Evolutionary conservation across 345 rosid species (phyloP).

Genomic region (Mangifera indica): DNA sequence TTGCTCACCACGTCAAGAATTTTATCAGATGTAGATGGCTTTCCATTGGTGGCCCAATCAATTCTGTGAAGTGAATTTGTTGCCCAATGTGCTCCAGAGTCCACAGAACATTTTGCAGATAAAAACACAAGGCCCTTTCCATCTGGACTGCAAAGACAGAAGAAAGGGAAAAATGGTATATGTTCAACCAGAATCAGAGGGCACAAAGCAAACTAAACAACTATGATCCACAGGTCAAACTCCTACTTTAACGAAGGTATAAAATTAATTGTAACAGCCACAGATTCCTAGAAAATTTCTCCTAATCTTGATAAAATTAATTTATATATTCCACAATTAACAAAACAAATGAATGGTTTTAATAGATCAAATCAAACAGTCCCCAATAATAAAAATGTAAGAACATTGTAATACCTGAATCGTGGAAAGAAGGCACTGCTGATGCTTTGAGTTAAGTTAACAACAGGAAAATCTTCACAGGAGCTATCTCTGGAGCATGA

Average conservation of each 20-base stretch:
- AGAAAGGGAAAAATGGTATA: conserved; percentile 13
- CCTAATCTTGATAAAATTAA: neutral
- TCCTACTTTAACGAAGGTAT: neutral
- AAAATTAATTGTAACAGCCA: neutral
- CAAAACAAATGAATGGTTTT: neutral
- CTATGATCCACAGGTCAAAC: neutral
- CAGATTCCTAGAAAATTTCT: neutral
- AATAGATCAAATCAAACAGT: neutral
- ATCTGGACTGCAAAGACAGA: conserved; percentile 61
- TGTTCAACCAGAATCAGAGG: conserved; percentile 17
- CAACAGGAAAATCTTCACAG: conserved; percentile 35
- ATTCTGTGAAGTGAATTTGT: conserved; percentile 79
- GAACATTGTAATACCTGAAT: conserved; percentile 59
- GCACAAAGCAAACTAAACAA: neutral
- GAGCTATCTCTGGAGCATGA: conserved; percentile 48
- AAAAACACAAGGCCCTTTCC: conserved; percentile 74
- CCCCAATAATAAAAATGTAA: neutral
- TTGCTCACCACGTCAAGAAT: conserved; percentile 69
- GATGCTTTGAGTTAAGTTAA: conserved; percentile 65
- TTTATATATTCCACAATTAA: neutral
- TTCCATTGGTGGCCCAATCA: conserved; percentile 66
- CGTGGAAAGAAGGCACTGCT: conserved; percentile 76
- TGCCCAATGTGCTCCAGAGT: conserved; percentile 68
- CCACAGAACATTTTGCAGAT: conserved; percentile 73
- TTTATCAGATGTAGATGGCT: conserved; percentile 37